phyloP scores from a whole-genome alignment of 345 rosid genomes.

The Syzygium aromaticum region DNA sequence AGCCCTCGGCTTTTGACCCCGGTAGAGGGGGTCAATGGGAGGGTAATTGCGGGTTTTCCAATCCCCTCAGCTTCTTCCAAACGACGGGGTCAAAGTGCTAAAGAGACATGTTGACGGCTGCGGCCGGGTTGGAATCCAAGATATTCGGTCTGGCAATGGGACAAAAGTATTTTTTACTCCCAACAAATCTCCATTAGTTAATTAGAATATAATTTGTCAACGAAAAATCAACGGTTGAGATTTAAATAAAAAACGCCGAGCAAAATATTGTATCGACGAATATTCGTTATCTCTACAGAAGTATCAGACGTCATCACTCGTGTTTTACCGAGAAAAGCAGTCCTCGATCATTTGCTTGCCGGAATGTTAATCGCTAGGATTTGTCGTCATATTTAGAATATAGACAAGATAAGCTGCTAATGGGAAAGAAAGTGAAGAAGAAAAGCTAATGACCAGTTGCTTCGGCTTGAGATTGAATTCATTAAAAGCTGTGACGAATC shows the following conservation, averaged over 20 bases:
- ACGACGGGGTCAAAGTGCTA: neutral
- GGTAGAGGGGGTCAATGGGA: rapidly evolving
- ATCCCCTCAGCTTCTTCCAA: neutral
- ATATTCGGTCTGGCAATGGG: neutral
- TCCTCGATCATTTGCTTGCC: neutral
- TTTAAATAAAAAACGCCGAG: neutral
- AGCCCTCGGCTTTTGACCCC: neutral
- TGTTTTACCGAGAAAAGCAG: rapidly evolving
- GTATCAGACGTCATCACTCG: rapidly evolving
- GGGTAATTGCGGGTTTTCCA: neutral
- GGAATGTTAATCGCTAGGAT: neutral
- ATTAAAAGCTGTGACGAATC: neutral
- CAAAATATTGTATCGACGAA: rapidly evolving
- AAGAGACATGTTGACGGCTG: neutral
- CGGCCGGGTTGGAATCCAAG: neutral
- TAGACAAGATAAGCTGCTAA: neutral
- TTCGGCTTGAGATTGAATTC: too few relatives aligned
- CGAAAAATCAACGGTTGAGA: neutral
- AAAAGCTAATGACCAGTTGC: neutral
- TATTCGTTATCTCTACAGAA: neutral
- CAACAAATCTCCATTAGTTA: neutral
- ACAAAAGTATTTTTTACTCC: neutral
- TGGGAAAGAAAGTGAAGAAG: rapidly evolving
- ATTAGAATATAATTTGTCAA: neutral
- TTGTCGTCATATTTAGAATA: neutral